These are phyloP conservation scores for Trichophaea hybrida DNA, from an alignment of 2,329 filamentous ascomycete genomes.

Conservation along the genomic window DNA sequence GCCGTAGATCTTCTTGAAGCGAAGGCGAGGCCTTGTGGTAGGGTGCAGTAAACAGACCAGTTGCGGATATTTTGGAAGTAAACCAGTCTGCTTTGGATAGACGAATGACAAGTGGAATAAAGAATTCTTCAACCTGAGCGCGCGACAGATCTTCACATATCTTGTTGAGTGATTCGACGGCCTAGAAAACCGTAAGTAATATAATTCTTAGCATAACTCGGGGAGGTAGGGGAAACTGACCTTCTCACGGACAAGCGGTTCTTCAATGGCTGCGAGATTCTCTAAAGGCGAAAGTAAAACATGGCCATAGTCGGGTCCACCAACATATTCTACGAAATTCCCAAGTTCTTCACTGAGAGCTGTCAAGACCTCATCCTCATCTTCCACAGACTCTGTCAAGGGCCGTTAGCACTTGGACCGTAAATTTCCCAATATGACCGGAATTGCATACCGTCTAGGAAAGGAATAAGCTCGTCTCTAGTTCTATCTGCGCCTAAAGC, in stretches of 20 bases:
- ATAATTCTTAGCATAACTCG: neutral
- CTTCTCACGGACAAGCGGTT: conserved; percentile 95
- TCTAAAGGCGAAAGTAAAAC: conserved; percentile 93
- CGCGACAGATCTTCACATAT: conserved; percentile 86
- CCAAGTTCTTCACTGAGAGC: conserved; percentile 94
- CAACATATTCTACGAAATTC: conserved; percentile 93
- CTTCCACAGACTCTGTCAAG: conserved; percentile 78
- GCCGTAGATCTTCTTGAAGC: conserved; percentile 80
- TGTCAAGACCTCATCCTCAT: conserved; percentile 95
- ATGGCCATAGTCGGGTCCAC: conserved; percentile 83
- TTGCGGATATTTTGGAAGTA: conserved; percentile 96
- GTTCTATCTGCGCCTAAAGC: conserved; percentile 92
- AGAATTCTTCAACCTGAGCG: conserved; percentile 90
- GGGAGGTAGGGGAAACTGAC: conserved; percentile 37
- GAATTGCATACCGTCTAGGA: conserved; percentile 69
- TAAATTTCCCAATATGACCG: neutral
- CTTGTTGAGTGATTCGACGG: conserved; percentile 97
- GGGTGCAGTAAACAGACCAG: conserved; percentile 82
- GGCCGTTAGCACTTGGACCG: neutral
- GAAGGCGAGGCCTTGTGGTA: conserved; percentile 79
- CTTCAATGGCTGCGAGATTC: conserved; percentile 96
- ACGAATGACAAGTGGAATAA: conserved; percentile 87
- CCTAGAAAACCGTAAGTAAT: conserved; percentile 39
- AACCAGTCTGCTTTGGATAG: conserved; percentile 99
- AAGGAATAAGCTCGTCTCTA: conserved; percentile 95